A percentile compares a stretch with the other conserved stretches of the same genome.
Conservation (phyloP, 1,284 basidiomycete genomes). For the Cryptococcus sp. region DNA sequence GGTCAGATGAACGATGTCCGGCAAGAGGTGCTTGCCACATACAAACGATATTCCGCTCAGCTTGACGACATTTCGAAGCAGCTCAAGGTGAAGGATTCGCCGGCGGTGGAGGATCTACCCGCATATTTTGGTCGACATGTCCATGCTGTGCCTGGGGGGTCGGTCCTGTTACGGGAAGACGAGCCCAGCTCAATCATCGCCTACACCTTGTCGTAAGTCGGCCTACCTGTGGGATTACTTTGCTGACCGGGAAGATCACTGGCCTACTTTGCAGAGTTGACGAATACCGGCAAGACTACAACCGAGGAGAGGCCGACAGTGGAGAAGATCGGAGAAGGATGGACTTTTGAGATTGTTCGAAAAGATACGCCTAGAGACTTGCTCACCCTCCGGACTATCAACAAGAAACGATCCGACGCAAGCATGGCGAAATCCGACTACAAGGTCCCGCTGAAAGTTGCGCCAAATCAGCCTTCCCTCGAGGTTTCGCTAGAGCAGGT, state of each 20-base stretch:
- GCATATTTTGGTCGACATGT: constrained; percentile 55
- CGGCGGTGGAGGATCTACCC: constrained; percentile 45
- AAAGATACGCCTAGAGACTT: constrained; percentile 32
- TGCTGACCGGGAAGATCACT: constrained; percentile 18
- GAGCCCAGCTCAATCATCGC: constrained; percentile 37
- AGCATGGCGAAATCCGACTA: constrained; percentile 12
- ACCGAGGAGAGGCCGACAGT: background rate
- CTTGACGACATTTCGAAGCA: constrained; percentile 61
- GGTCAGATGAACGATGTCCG: constrained; percentile 59
- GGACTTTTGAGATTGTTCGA: constrained; percentile 24
- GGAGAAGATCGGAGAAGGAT: constrained; percentile 4
- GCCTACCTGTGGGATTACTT: background rate
- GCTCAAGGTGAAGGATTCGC: constrained; percentile 42
- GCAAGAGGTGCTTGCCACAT: constrained; percentile 53
- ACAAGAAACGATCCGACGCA: constrained; percentile 30
- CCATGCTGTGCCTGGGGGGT: constrained; percentile 62
- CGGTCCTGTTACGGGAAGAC: constrained; percentile 59
- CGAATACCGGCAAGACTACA: background rate
- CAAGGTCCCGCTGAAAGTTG: constrained; percentile 13
- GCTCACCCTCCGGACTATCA: constrained; percentile 25
- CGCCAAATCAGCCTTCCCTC: constrained; percentile 19
- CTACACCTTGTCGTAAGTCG: constrained; percentile 30
- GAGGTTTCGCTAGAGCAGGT: constrained; percentile 26
- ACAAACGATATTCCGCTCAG: constrained; percentile 52
- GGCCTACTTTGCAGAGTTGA: constrained; percentile 24